Evolutionary conservation across 2,329 filamentous ascomycete genomes (phyloP).

Genomic region (Ciborinia camelliae): DNA sequence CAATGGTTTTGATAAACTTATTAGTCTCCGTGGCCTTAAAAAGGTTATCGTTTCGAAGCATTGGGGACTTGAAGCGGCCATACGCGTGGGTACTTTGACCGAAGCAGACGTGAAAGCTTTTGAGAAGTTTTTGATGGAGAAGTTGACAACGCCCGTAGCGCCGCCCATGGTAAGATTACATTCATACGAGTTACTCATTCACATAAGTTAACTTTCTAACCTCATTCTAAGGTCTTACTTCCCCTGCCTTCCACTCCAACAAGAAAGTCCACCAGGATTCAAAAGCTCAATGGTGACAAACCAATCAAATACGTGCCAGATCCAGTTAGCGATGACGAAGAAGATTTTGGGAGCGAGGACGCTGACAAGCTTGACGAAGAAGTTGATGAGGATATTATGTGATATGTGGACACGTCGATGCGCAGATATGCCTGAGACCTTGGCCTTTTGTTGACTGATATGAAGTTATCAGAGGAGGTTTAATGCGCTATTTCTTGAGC

Average conservation of each 20-base stretch:
- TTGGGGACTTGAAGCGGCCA: background rate
- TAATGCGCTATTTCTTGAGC: background rate
- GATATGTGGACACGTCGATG: background rate
- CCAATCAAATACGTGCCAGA: slow-evolving; percentile 11
- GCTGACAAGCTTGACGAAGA: background rate
- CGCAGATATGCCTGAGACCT: background rate
- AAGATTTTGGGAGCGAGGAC: background rate
- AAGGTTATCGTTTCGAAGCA: slow-evolving; percentile 22
- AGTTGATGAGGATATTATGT: background rate
- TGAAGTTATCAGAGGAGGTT: background rate
- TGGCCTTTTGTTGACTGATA: background rate
- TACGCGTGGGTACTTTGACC: background rate
- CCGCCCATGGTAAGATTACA: background rate
- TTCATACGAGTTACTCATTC: too few relatives aligned
- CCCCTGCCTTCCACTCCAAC: background rate
- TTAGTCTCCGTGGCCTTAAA: slow-evolving; percentile 22
- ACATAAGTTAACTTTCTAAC: background rate
- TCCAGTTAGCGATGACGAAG: slow-evolving; percentile 7
- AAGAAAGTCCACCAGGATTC: slow-evolving; percentile 8
- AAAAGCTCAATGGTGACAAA: slow-evolving; percentile 1
- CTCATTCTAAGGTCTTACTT: background rate
- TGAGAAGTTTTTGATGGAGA: slow-evolving; percentile 8
- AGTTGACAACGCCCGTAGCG: slow-evolving; percentile 9
- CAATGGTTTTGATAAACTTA: slow-evolving; percentile 24
- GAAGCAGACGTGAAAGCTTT: slow-evolving; percentile 4